Conservation (phyloP, 176 grass and related monocot species). For the Tillandsia fasciculata region DNA sequence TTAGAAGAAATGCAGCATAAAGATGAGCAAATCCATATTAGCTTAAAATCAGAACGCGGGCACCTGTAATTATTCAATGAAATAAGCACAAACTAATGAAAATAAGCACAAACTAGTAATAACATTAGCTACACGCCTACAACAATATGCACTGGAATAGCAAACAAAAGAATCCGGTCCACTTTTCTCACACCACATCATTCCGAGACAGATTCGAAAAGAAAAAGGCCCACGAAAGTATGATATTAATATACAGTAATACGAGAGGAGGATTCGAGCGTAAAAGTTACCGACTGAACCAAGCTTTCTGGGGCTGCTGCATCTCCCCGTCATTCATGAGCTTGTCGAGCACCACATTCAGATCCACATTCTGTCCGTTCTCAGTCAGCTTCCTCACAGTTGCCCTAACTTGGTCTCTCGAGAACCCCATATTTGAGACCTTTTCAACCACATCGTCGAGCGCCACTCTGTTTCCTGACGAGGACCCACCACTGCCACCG, state of each 20-base stretch:
- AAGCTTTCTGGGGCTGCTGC: slow-evolving; percentile 57
- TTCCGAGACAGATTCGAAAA: slow-evolving; percentile 8
- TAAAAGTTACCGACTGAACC: slow-evolving; percentile 43
- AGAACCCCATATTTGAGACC: slow-evolving; percentile 93
- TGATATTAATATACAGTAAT: slow-evolving; percentile 31
- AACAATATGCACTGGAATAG: not conserved
- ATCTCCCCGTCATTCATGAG: slow-evolving; percentile 64
- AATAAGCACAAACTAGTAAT: slow-evolving; percentile 2
- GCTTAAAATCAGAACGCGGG: too few species aligned
- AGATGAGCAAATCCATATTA: too few species aligned
- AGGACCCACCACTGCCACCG: not conserved
- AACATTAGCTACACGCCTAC: not conserved
- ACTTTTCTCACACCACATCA: not conserved
- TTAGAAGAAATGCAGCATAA: too few species aligned
- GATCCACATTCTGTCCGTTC: slow-evolving; percentile 80
- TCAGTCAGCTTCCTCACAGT: slow-evolving; percentile 69
- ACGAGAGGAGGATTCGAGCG: not conserved
- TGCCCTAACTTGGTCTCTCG: slow-evolving; percentile 76
- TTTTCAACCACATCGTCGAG: slow-evolving; percentile 84
- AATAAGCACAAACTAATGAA: not conserved
- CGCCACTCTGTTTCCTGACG: slow-evolving; percentile 32
- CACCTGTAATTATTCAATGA: not conserved
- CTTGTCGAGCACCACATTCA: slow-evolving; percentile 90
- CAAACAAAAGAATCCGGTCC: not conserved
- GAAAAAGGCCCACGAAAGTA: slow-evolving; percentile 6